phyloP scores from a whole-genome alignment of 345 rosid species.

The Brassica cretica region DNA sequence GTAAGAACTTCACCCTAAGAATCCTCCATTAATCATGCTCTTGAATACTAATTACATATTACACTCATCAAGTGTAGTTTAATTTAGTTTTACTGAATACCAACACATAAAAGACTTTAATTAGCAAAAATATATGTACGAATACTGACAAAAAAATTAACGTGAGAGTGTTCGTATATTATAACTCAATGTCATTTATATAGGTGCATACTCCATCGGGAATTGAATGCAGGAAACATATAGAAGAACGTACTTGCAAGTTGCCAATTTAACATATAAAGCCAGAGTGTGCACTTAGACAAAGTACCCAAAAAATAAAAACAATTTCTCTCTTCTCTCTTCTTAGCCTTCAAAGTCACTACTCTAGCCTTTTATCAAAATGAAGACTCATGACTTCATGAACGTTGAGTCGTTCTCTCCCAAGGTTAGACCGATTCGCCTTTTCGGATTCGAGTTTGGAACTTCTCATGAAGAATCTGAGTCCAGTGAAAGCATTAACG shows the following conservation, averaged over 20 bases:
- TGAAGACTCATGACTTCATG: constrained; percentile 61
- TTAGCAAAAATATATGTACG: neutral
- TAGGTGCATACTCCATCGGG: constrained; percentile 32
- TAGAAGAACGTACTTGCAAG: constrained; percentile 33
- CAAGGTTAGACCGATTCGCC: constrained; percentile 54
- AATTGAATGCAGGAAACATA: constrained; percentile 28
- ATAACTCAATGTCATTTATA: constrained; percentile 11
- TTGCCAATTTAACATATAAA: constrained; percentile 32
- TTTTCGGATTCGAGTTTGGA: constrained; percentile 68
- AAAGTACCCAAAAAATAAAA: neutral
- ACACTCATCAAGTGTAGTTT: neutral
- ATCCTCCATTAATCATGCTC: no score
- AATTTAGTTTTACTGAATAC: neutral
- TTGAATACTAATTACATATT: neutral
- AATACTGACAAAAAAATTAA: neutral
- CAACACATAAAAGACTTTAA: neutral
- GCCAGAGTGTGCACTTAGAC: constrained; percentile 7
- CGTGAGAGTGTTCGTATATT: neutral
- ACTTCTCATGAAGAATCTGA: constrained; percentile 33
- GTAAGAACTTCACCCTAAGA: no score
- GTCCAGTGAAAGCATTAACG: neutral
- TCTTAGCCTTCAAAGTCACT: neutral
- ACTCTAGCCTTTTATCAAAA: neutral
- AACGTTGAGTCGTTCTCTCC: constrained; percentile 57
- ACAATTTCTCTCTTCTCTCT: neutral